Evolutionary conservation across 495 filamentous ascomycete genomes (phyloP).

Genomic region (Aspergillus sclerotioniger): DNA sequence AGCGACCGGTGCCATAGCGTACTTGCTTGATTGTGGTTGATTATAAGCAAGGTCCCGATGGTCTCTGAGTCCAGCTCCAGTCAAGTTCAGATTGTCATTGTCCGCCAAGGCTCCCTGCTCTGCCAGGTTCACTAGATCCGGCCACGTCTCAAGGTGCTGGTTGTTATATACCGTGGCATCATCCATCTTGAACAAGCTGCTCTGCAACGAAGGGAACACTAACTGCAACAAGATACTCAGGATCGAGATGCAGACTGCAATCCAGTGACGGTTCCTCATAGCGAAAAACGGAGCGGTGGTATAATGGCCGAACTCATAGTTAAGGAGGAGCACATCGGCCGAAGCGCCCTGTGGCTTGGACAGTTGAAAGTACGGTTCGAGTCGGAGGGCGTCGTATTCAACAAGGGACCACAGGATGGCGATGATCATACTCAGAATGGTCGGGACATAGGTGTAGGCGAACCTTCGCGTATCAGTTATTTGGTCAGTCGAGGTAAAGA

Average conservation of each 20-base stretch:
- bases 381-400: slow-evolving; percentile 8
- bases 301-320: slow-evolving; percentile 11
- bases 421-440: slow-evolving; percentile 1
- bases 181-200: slow-evolving; percentile 3
- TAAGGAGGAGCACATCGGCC: slow-evolving; percentile 9
- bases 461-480: neutral
- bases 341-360: slow-evolving; percentile 4
- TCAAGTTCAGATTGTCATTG: neutral
- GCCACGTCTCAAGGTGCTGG: slow-evolving; percentile 7
- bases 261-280: slow-evolving; percentile 4
- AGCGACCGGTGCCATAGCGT: slow-evolving; percentile 6
- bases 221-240: slow-evolving; percentile 8
- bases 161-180: neutral
- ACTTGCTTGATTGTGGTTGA: slow-evolving; percentile 1
- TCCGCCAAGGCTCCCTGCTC: neutral
- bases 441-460: slow-evolving; percentile 9
- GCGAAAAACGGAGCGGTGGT: slow-evolving; percentile 8
- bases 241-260: slow-evolving; percentile 6
- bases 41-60: neutral
- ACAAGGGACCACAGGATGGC: slow-evolving; percentile 9
- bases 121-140: slow-evolving; percentile 1
- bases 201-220: slow-evolving; percentile 2
- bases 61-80: neutral
- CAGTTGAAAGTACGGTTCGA: slow-evolving; percentile 10
- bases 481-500: slow-evolving; percentile 2